phyloP scores from a whole-genome alignment of 768 basidiomycete species.

The Lanmaoa rubissima region DNA sequence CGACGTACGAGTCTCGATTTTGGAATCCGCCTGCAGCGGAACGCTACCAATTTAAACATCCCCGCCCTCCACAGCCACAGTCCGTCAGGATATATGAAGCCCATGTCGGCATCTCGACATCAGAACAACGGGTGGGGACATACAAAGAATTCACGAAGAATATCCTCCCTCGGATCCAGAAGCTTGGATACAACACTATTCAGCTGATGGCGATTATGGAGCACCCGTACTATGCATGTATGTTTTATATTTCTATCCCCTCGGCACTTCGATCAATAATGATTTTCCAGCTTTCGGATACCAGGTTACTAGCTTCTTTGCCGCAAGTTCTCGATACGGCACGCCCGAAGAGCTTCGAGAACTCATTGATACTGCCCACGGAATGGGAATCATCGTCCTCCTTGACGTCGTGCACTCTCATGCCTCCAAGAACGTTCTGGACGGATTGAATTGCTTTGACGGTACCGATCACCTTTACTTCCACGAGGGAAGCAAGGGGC shows the following conservation, averaged over 20 bases:
- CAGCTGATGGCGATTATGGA: constrained; percentile 99
- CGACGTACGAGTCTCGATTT: constrained; percentile 94
- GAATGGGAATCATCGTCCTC: constrained; percentile 87
- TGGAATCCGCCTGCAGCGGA: constrained; percentile 88
- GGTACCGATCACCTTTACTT: constrained; percentile 98
- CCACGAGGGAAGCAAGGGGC: constrained; percentile 87
- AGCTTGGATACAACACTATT: constrained; percentile 93
- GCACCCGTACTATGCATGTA: constrained; percentile 96
- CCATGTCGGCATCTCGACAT: constrained; percentile 94
- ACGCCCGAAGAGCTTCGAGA: constrained; percentile 95
- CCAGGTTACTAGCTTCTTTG: constrained; percentile 97
- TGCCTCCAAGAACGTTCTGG: constrained; percentile 95
- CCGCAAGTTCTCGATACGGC: constrained; percentile 94
- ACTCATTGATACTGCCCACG: constrained; percentile 92
- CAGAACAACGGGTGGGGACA: constrained; percentile 84
- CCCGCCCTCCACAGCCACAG: constrained; percentile 62
- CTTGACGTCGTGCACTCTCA: constrained; percentile 98
- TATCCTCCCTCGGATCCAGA: constrained; percentile 82
- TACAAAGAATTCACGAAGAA: constrained; percentile 94
- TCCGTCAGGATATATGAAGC: constrained; percentile 91
- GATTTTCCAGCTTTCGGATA: constrained; percentile 83
- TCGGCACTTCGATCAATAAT: background rate
- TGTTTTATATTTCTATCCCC: constrained; percentile 27
- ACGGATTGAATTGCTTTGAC: constrained; percentile 94
- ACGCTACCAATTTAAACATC: constrained; percentile 79